These are phyloP conservation scores for Lithocarpus polystachyus DNA, from an alignment of 306 rosid species.

Conservation along the genomic window DNA sequence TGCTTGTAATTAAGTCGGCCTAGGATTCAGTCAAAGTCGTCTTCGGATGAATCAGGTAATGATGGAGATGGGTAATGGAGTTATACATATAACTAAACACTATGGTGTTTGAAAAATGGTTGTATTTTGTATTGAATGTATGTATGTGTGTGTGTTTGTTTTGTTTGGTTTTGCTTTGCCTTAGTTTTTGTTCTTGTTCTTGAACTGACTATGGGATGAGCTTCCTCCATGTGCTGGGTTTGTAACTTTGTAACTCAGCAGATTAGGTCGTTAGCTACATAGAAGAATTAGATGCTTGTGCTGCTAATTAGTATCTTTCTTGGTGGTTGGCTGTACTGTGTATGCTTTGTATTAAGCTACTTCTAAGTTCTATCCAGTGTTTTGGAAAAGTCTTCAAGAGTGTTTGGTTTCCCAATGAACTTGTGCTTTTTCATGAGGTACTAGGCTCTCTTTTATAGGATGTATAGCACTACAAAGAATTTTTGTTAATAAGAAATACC, in stretches of 20 bases:
- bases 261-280: not conserved
- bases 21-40: slow-evolving; percentile 41
- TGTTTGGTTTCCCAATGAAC: no score
- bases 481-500: no score
- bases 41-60: slow-evolving; percentile 18
- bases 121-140: not conserved
- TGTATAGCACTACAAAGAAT: no score
- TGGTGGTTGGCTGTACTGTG: no score
- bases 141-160: no score
- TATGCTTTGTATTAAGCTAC: no score
- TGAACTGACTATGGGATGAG: not conserved
- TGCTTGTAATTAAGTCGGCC: slow-evolving; percentile 56
- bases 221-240: not conserved
- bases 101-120: no score
- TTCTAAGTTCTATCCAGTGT: no score
- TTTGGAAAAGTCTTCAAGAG: no score
- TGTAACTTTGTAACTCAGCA: not conserved
- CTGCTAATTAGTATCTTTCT: no score
- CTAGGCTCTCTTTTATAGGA: no score
- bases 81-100: slow-evolving; percentile 1
- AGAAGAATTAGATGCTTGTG: not conserved
- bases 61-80: slow-evolving; percentile 45
- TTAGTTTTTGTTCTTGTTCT: not conserved
- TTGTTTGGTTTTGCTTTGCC: not conserved
- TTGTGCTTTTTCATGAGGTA: no score